phyloP scores from a whole-genome alignment of 306 rosid genomes.

The Medicago arabica region DNA sequence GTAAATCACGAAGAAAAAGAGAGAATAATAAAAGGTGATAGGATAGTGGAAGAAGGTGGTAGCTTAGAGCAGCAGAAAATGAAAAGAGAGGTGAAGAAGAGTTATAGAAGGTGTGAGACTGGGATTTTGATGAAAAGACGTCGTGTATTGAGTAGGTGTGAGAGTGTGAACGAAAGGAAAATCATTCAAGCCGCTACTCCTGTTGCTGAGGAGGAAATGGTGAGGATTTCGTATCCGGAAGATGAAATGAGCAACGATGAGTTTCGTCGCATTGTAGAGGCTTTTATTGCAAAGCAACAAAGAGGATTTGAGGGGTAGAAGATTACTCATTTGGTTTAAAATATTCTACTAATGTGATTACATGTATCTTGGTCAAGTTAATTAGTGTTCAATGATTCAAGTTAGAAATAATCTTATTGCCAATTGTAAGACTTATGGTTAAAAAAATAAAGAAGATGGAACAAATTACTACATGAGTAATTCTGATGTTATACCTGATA shows the following conservation, averaged over 20 bases:
- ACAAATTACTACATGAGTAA: too few species aligned
- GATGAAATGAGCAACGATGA: slow-evolving; percentile 81
- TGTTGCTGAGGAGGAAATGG: slow-evolving; percentile 32
- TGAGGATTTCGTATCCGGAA: slow-evolving; percentile 47
- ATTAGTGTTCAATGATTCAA: too few species aligned
- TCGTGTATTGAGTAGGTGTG: slow-evolving; percentile 48
- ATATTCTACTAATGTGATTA: background rate
- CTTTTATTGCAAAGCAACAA: slow-evolving; percentile 82
- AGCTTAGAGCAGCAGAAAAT: background rate
- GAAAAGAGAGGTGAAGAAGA: slow-evolving; percentile 39
- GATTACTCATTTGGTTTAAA: slow-evolving; percentile 34
- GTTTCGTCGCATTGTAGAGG: slow-evolving; percentile 75
- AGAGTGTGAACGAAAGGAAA: slow-evolving; percentile 59
- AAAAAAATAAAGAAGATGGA: too few species aligned
- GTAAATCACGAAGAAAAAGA: slow-evolving; percentile 26
- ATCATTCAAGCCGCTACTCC: background rate
- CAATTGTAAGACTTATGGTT: too few species aligned
- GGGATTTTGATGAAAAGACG: slow-evolving; percentile 45
- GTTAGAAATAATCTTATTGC: too few species aligned
- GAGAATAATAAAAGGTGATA: background rate
- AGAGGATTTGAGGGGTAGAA: slow-evolving; percentile 67
- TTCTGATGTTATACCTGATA: too few species aligned
- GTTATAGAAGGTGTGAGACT: slow-evolving; percentile 53
- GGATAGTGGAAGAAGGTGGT: background rate
- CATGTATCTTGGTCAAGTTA: too few species aligned